These are phyloP conservation scores for Ramalina peruviana DNA, from an alignment of 495 filamentous ascomycete species.

Conservation along the genomic window DNA sequence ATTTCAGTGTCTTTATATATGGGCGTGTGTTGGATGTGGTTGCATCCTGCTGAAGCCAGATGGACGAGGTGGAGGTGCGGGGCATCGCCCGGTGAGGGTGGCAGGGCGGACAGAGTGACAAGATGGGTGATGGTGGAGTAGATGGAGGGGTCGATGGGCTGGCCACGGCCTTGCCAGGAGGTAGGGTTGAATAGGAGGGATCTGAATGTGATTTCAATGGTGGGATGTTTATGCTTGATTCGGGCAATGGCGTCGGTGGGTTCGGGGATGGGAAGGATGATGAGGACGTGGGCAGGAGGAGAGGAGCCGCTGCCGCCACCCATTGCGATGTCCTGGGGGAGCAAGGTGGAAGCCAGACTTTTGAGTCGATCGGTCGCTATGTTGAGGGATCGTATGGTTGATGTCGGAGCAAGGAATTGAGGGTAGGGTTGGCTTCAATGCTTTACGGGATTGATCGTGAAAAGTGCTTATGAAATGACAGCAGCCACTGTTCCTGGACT, in stretches of 20 bases:
- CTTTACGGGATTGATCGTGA: too few species aligned
- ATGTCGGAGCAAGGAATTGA: too few species aligned
- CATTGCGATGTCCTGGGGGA: constrained; percentile 13
- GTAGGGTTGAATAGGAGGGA: constrained; percentile 1
- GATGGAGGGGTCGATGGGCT: neutral
- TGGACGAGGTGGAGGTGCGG: constrained; percentile 53
- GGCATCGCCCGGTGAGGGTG: constrained; percentile 19
- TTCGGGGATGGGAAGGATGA: constrained; percentile 31
- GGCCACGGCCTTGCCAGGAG: constrained; percentile 3
- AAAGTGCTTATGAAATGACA: too few species aligned
- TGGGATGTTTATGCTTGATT: constrained; percentile 35
- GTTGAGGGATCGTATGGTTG: too few species aligned
- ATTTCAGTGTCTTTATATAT: constrained; percentile 51
- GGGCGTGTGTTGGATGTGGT: constrained; percentile 48
- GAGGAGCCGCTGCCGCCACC: constrained; percentile 19
- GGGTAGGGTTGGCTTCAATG: too few species aligned
- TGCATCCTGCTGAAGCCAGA: constrained; percentile 58
- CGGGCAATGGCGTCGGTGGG: constrained; percentile 26
- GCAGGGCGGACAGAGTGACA: constrained; percentile 42
- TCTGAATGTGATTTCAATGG: constrained; percentile 32
- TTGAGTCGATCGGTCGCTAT: too few species aligned
- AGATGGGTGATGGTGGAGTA: constrained; percentile 35
- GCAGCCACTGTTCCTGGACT: too few species aligned
- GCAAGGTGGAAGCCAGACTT: neutral
- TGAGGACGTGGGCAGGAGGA: constrained; percentile 25